Base-by-base conservation (phyloP, 805 yeast genomes). In the Metschnikowia lochheadii region DNA sequence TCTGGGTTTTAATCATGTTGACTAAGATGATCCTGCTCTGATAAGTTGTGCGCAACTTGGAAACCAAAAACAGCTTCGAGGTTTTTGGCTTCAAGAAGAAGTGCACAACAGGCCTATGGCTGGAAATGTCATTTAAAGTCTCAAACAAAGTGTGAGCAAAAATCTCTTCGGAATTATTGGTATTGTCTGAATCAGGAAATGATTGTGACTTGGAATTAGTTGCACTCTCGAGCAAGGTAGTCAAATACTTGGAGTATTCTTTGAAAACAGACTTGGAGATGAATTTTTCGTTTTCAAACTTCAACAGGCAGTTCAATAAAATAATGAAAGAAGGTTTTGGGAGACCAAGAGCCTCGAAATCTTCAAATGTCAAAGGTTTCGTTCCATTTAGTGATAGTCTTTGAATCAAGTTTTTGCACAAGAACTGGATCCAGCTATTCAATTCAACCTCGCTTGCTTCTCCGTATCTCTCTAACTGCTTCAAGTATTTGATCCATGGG, bases 1-100 rank as follows among this genome's bases (percentile, higher is more conserved):
- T 54, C 41, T 72, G 61, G 1, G 67, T 57, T 41, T 63, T 58
- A 26, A 73, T 65, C 40, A 67, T 62, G 47, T 63, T 64, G 10
- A 63, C 55, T 23, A 72, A 59, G n/a, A 73, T 66, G 1, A 58
- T 50, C 46, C 66, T 67, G 55, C 72, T 69, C 50, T 73, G 77
- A 53, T 66, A 74, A 0, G 77, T 65, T 41, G 64, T 67, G 20
- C 62, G 58, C 2, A 69, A 58, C 44, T 64, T 56, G 49, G 57
- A 60, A 37, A 73, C 58, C 47, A 73, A 62, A 50, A 62, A 66
- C 48, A 58, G 62, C 44, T 70, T 72, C 20, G 68, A 62, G 14
- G 56, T 43, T 11, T 53, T 50, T 3, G 68, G 63, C 37, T 58
- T 61, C 36, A 68, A 46, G 36, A 64, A 49, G n/a, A 55, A 14